A percentile compares a stretch with the other conserved stretches of the same genome.
Conservation (phyloP, 140 eudicot genomes). For the Stevia rebaudiana region DNA sequence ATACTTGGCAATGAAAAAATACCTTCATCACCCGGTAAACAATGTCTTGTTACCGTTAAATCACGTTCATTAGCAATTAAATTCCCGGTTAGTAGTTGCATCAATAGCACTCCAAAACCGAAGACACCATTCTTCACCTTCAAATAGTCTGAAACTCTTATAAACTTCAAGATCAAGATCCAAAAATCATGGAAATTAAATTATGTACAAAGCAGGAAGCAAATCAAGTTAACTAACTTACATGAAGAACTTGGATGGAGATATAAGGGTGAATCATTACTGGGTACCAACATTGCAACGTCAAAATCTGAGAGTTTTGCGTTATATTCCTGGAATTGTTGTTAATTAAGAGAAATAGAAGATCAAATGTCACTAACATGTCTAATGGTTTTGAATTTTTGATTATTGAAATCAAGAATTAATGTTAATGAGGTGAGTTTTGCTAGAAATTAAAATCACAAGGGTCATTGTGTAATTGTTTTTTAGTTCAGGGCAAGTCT, state of each 20-base stretch:
- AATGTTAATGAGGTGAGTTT: no score
- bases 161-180: neutral
- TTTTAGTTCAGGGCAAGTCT: no score
- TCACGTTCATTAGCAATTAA: constrained; percentile 1
- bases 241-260: constrained; percentile 11
- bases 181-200: neutral
- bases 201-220: neutral
- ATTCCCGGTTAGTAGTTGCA: constrained; percentile 21
- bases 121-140: constrained; percentile 12
- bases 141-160: constrained; percentile 6
- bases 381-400: no score
- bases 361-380: neutral
- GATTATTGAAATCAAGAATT: no score
- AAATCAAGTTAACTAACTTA: constrained; percentile 7
- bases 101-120: constrained; percentile 22
- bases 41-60: neutral
- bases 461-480: no score
- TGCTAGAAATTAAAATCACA: no score
- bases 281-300: constrained; percentile 19
- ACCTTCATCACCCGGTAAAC: constrained; percentile 22
- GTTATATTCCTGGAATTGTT: constrained; percentile 2
- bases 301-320: constrained; percentile 27
- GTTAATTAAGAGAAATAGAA: no score
- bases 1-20: neutral
- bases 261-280: constrained; percentile 1